A percentile compares a stretch with the other conserved stretches of the same genome.
Evolutionary conservation across 2,329 filamentous ascomycete species (phyloP).

Genomic region (Trichoderma pleuroti): DNA sequence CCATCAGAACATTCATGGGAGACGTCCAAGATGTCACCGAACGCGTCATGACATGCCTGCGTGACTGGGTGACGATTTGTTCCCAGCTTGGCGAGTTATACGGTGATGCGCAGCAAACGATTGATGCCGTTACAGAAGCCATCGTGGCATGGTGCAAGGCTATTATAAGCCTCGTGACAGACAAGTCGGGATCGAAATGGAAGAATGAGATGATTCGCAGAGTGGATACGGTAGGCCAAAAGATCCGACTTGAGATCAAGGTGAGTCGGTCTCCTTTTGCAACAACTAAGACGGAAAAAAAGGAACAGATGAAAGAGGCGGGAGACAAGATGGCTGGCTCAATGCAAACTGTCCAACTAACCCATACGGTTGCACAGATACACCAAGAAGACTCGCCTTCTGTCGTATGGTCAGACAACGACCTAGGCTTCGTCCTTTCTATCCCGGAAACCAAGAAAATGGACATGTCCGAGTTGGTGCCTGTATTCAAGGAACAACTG

Average conservation of each 20-base stretch:
- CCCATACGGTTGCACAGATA: background rate
- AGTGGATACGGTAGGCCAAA: fast-evolving
- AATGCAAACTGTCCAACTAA: background rate
- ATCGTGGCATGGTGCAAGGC: background rate
- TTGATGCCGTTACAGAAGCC: background rate
- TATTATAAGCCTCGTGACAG: background rate
- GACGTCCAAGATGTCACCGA: too few species aligned
- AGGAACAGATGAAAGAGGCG: background rate
- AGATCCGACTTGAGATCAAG: background rate
- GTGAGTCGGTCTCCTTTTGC: background rate
- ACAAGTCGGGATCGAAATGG: background rate
- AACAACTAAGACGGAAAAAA: background rate
- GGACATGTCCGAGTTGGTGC: background rate
- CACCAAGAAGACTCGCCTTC: background rate
- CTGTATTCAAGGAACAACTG: fast-evolving
- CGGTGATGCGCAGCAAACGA: background rate
- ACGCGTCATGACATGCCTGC: too few species aligned
- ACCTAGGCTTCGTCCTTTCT: background rate
- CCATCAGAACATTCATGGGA: too few species aligned
- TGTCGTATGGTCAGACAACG: background rate
- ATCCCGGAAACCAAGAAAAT: background rate
- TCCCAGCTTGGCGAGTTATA: background rate
- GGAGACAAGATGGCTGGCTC: background rate
- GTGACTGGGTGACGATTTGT: too few species aligned
- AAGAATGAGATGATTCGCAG: background rate